These are phyloP conservation scores for Porphyridium purpureum DNA, from an alignment of 23 red algal genomes.

Conservation along the genomic window DNA sequence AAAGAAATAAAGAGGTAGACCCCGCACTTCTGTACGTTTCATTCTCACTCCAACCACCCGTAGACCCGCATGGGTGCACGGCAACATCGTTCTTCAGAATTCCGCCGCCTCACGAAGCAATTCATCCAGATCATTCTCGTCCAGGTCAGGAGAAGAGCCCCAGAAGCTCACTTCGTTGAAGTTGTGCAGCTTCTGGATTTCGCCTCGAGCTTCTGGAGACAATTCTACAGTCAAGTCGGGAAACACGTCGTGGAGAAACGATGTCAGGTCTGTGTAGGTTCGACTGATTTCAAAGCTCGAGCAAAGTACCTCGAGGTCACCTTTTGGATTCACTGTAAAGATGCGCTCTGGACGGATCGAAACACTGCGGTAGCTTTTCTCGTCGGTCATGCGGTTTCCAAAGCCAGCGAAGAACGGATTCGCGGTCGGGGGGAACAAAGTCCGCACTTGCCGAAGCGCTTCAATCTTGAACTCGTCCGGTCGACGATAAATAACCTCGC, in stretches of 20 bases:
- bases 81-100: no score
- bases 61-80: no score
- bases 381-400: conserved; percentile 86
- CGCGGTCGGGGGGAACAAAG: conserved; percentile 49
- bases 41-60: no score
- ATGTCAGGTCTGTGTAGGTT: background rate
- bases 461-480: conserved; percentile 99
- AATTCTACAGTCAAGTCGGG: conserved; percentile 1
- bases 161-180: no score
- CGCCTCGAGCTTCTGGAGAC: no score
- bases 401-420: conserved; percentile 98
- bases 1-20: no score
- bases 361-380: conserved; percentile 59
- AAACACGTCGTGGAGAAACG: background rate
- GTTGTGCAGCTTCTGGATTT: no score
- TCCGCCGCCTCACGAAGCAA: no score
- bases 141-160: no score
- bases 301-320: conserved; percentile 55
- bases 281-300: background rate
- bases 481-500: conserved; percentile 74
- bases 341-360: conserved; percentile 69
- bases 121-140: no score
- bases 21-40: no score
- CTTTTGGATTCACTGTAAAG: conserved; percentile 72
- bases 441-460: conserved; percentile 51